Evolutionary conservation across 2,329 filamentous ascomycete genomes (phyloP).

Genomic region (Neurospora sp.): DNA sequence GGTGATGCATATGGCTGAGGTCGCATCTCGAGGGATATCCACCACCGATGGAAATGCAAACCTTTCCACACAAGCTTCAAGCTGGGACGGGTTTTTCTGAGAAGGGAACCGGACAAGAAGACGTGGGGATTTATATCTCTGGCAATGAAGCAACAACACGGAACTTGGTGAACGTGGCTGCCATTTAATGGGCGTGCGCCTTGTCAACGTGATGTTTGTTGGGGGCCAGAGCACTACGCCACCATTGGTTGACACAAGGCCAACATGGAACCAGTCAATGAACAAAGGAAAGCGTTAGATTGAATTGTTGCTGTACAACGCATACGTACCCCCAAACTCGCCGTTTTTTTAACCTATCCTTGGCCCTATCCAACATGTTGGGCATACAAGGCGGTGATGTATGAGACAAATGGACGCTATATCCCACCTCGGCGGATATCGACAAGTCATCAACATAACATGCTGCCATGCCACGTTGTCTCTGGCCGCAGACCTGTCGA

Average conservation of each 20-base stretch:
- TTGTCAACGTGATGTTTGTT: conserved; percentile 1
- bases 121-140: conserved; percentile 13
- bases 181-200: conserved; percentile 21
- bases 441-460: conserved; percentile 8
- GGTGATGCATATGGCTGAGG: not conserved
- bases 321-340: conserved; percentile 5
- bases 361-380: not conserved
- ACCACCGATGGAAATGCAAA: not conserved
- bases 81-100: not conserved
- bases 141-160: conserved; percentile 18
- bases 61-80: not conserved
- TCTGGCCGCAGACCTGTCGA: conserved; percentile 8
- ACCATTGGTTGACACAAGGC: conserved; percentile 10
- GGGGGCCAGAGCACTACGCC: not conserved
- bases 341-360: not conserved
- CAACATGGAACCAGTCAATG: conserved; percentile 10
- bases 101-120: conserved; percentile 13
- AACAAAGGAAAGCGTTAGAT: conserved; percentile 12
- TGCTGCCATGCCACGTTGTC: conserved; percentile 6
- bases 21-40: not conserved
- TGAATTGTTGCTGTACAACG: conserved; percentile 11
- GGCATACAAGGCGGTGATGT: conserved; percentile 4
- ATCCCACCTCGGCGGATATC: conserved; percentile 14
- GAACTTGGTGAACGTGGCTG: conserved; percentile 23
- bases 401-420: conserved; percentile 7